Conservation (phyloP, 148 eudicot species). For the Camellia granthamiana region DNA sequence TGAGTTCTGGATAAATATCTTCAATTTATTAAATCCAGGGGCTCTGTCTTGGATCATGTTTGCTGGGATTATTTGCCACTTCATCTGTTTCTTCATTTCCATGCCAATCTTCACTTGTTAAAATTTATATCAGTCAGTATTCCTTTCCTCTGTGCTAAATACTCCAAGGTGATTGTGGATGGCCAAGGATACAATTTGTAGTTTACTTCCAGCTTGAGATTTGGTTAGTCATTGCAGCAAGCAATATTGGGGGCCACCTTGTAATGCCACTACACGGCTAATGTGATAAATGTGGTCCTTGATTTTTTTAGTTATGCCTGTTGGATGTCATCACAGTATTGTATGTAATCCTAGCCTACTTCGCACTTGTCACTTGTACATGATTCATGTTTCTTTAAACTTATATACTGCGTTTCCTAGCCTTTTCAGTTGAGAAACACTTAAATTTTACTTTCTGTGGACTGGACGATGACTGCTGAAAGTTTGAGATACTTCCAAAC, state of each 20-base stretch:
- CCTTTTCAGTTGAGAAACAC: conserved; percentile 13
- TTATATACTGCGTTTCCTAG: neutral
- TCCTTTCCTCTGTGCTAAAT: neutral
- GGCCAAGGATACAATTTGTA: neutral
- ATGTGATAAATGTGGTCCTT: neutral
- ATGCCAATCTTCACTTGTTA: neutral
- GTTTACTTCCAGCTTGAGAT: neutral
- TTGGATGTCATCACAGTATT: neutral
- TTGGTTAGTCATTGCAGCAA: neutral
- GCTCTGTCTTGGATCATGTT: neutral
- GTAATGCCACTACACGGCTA: neutral
- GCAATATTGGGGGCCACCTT: neutral
- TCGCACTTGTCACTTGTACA: neutral
- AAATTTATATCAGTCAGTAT: neutral
- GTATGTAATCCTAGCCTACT: neutral
- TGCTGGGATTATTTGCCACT: neutral
- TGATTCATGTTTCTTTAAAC: neutral
- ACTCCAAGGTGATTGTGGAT: neutral
- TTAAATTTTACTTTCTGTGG: neutral
- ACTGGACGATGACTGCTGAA: neutral
- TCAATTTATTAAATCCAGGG: neutral
- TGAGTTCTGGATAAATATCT: neutral
- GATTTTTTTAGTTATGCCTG: neutral
- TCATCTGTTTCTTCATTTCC: neutral
- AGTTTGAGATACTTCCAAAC: neutral